Evolutionary conservation across 495 filamentous ascomycete genomes (phyloP), one percentile per base, ranked within the genome.

Genomic region (Emericellopsis terricola): DNA sequence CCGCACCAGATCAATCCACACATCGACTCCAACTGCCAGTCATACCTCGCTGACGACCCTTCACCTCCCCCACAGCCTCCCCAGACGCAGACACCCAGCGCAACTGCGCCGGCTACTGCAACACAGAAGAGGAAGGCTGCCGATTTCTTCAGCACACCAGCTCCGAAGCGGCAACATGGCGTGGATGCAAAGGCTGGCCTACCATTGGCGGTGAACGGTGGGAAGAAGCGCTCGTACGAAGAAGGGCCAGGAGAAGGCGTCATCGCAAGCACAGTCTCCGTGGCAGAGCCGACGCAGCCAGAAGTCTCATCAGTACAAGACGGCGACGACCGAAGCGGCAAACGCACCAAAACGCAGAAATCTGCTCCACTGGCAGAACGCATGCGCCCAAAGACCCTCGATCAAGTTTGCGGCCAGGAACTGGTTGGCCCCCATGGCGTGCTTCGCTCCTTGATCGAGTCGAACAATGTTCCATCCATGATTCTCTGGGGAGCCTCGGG

Each of bases 401-500:
- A 93, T 39, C 81, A 94, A 16, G 76, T 96, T 7, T 81, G 69
- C 38, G 89, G 89, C 5, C 89, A 97, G 56, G 82, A 92, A 30
- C 68, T 96, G 11, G 86, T 96, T 5, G 87, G 87, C 6, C 71
- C 74, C 0, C 52, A 71, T 20, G 89, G 89, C 2, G 72, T 94
- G 7, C 65, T 97, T 7, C 78, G 87, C 8, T 74, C 82, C n/a
- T 60, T 97, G 27, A 87, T 97, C 44, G 81, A 94, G 50, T 67
- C 77, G 42, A 78, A 86, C 43, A 61, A 77, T 1, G 74, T 97
- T 14, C 87, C 89, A 0, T 87, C 80, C 21, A 93, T 97, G 83
- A 83, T 97, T 19, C 52, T 97, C 8, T 96, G 89, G 89, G 89
- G 89, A 13, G 67, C 70, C 8, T 76, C 86, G 1, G 89, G 89